Conservation (phyloP, 345 rosid genomes). For the Linum lewisii region DNA sequence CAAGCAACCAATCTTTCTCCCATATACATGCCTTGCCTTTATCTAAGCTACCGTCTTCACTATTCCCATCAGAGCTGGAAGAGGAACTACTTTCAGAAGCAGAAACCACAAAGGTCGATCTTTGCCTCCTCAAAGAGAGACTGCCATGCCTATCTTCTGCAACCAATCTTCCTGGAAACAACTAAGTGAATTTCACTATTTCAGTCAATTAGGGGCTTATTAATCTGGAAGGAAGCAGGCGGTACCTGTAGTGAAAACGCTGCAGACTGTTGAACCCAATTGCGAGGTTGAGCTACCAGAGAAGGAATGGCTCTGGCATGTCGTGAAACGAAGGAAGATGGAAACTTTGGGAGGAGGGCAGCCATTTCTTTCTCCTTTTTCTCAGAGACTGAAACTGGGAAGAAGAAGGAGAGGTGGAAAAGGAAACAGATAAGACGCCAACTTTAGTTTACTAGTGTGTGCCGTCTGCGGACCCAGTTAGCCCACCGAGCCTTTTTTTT, state of each 20-base stretch:
- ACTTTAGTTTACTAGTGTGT: no score
- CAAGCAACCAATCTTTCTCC: not conserved
- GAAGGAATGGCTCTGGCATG: not conserved
- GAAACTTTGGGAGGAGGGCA: not conserved
- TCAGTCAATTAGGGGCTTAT: no score
- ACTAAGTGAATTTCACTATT: slow-evolving; percentile 7
- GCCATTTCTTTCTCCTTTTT: not conserved
- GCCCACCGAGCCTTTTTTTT: no score
- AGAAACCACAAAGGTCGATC: slow-evolving; percentile 9
- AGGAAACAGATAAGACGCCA: not conserved
- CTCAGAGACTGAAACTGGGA: not conserved
- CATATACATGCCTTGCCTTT: slow-evolving; percentile 37
- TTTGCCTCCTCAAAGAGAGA: slow-evolving; percentile 11
- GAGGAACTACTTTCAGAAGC: slow-evolving; percentile 32
- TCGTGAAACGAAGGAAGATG: not conserved
- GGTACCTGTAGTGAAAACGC: not conserved
- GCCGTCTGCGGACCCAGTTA: no score
- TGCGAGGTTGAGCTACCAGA: not conserved
- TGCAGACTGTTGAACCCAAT: not conserved
- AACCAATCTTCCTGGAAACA: slow-evolving; percentile 20
- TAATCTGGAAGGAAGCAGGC: not conserved
- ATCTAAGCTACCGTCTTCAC: slow-evolving; percentile 25
- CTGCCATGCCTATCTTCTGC: slow-evolving; percentile 12
- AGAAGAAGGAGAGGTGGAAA: not conserved
- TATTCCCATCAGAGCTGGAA: slow-evolving; percentile 30